Base-by-base conservation (phyloP, 148 eudicot genomes). In the Chenopodium formosanum region DNA sequence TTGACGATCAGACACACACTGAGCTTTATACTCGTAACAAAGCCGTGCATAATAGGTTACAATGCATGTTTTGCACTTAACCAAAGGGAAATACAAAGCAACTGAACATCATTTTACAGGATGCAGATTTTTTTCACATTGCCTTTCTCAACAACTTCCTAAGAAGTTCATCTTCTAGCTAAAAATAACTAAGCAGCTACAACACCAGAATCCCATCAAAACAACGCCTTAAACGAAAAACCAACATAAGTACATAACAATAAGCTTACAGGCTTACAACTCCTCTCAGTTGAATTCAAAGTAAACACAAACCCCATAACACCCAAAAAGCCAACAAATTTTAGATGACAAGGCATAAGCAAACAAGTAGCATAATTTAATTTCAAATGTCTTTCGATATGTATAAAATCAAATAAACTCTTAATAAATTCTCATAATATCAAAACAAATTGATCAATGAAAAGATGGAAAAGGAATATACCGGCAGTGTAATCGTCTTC, bases 401-500 rank as follows among this genome's bases (percentile, higher is more conserved):
- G 9, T 6, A 40, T 40, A 8, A 71, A 5, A 10, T 32, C n/a
- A 69, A 56, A 13, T 13, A 16, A 37, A 25, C 50, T 23, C 10
- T 78, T 10, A 67, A 4, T 10, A 67, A 4, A 56, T 50, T 22
- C 23, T 9, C 11, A 19, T 1, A 71, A 34, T 34, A 2, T 13
- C 20, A 17, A 19, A 70, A 11, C 4, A 72, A 13, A 1, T 25
- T 37, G 10, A 19, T 31, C 2, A 0, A 37, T 23, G 9, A 2
- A 37, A 71, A n/a, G 56, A 12, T 22, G 8, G 31, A 78, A 75
- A 62, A 0, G 25, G 32, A 8, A 81, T 89, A 80, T 88, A 96
- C 99, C 74, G 27, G 98, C 92, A 78, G 99, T 94, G 22, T 86
- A 34, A 64, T 96, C 93, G 66, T 96, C 99, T 82, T 96, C 99